Evolutionary conservation across 371 early-diverging fungal species (phyloP).

Genomic region (Capillidium heterosporum): DNA sequence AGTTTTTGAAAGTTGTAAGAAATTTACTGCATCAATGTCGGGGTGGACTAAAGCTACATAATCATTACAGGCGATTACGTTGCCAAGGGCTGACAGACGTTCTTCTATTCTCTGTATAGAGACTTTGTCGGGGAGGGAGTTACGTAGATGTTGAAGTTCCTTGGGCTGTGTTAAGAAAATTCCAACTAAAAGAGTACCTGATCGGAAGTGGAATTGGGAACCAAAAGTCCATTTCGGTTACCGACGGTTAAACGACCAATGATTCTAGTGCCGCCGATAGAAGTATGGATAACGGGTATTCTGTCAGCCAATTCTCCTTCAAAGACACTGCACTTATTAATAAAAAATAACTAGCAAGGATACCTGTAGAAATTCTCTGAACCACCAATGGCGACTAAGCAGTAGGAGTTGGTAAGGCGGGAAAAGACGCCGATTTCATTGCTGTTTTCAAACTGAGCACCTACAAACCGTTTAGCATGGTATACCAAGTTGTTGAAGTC

Average conservation of each 20-base stretch:
- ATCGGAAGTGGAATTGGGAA: constrained; percentile 96
- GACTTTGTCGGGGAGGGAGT: constrained; percentile 92
- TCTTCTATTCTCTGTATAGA: constrained; percentile 96
- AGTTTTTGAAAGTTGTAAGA: constrained; percentile 5
- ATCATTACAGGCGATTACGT: constrained; percentile 99
- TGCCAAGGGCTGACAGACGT: constrained; percentile 96
- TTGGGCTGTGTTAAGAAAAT: neutral
- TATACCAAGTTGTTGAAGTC: too few species aligned
- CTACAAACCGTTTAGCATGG: constrained; percentile 12
- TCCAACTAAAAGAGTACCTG: constrained; percentile 25
- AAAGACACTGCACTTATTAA: constrained; percentile 49
- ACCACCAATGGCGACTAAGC: constrained; percentile 95
- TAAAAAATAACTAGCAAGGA: constrained; percentile 9
- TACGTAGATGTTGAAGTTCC: constrained; percentile 96
- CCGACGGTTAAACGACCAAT: constrained; percentile 92
- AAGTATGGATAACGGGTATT: constrained; percentile 97
- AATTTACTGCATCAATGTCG: constrained; percentile 72
- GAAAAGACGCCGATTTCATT: constrained; percentile 98
- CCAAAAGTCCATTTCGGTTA: constrained; percentile 93
- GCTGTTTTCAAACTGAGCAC: constrained; percentile 97
- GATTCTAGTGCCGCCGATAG: constrained; percentile 96
- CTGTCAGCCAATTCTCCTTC: constrained; percentile 90
- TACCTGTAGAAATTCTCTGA: constrained; percentile 96
- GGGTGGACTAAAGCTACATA: constrained; percentile 98
- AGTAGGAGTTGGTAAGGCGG: constrained; percentile 97